Base-by-base conservation (phyloP, 2,329 filamentous ascomycete species). In the Bertia moriformis region DNA sequence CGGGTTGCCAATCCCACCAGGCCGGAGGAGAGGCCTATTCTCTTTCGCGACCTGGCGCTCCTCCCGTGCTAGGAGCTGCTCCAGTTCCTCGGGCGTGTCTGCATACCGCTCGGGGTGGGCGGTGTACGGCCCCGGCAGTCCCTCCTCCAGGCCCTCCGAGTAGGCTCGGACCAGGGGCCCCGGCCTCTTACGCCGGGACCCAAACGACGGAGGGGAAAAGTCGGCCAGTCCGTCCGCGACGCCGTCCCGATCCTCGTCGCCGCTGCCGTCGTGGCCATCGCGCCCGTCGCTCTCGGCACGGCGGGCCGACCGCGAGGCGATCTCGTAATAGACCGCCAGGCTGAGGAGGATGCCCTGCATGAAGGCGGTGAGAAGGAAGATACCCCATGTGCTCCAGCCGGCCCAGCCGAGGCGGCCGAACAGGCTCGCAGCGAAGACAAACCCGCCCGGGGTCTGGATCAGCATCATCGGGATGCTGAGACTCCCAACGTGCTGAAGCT, bases 381-480 rank as follows among this genome's bases (percentile, higher is more conserved):
- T 79, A 7, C 86, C 78, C 91, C 91, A 98, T 0, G 87, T 86
- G 59, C 88, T 95, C 91, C 91, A 98, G 0, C 89, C 89, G 22
- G 71, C 76, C 50, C 67, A 68, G 0, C 91, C 91, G 15, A 95
- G 69, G 36, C 91, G 73, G 4, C 73, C 75, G 38, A 80, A 86
- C 33, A 98, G 62, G 55, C 87, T 95, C 12, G 71, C 79, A 0
- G 89, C 87, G 61, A 93, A 96, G 4, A 98, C 63, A 48, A 94
- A 79, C 42, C 86, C 87, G 1, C 91, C 91, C 0, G 91, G 91
- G 0, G 89, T 95, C 58, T 98, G 91, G 22, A 98, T 94, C 54
- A 83, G 83, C 88, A 98, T 96, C 82, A 95, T 96, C 3, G 86
- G 81, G 41, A 98, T 91, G 51, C 86, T 94, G 49, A 98, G 63